Evolutionary conservation across 345 rosid genomes (phyloP), one percentile per base, ranked within the genome.

Genomic region (Populus euphratica): DNA sequence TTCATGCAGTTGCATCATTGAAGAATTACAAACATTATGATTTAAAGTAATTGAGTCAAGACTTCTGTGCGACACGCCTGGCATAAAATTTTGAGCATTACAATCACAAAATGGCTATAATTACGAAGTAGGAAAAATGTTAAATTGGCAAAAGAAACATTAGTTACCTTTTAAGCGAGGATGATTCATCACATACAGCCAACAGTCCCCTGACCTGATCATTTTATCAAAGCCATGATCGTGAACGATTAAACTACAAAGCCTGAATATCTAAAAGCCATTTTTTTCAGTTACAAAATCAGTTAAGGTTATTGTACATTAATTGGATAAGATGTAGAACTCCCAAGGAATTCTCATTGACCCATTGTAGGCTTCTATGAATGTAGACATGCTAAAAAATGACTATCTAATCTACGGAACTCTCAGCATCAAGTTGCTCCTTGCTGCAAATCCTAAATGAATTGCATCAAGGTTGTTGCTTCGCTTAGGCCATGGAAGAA

Each of bases 351-450:
- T 83, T 80, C 87, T 83, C 77, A 69, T 80, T 76, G 67, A 72
- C 83, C 83, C 25, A 62, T 54, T 44, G 68, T 67, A 76, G 93
- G 79, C 62, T 80, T 88, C 83, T 85, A 78, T 81, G 81, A 83
- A 77, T 81, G 87, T 86, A 84, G 81, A 80, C 84, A 83, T 78
- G 70, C 88, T 86, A 88, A 90, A 85, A 88, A 89, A 90, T 89
- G 89, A 86, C 89, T 86, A 89, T 83, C 93, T 87, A 89, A 82
- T 88, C 98, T 91, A 93, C 89, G 86, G 49, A 80, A 72, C 91
- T 86, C 90, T 81, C 83, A 35, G 78, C 83, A 72, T 72, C 84
- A 64, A 47, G 86, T 72, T 61, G 81, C 83, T 78, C 72, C 85
- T 80, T 39, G 78, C 80, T 49, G 87, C 89, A 84, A 82, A 79